phyloP scores from a whole-genome alignment of 2,329 filamentous ascomycete genomes.

The Lecanicillium sp. region DNA sequence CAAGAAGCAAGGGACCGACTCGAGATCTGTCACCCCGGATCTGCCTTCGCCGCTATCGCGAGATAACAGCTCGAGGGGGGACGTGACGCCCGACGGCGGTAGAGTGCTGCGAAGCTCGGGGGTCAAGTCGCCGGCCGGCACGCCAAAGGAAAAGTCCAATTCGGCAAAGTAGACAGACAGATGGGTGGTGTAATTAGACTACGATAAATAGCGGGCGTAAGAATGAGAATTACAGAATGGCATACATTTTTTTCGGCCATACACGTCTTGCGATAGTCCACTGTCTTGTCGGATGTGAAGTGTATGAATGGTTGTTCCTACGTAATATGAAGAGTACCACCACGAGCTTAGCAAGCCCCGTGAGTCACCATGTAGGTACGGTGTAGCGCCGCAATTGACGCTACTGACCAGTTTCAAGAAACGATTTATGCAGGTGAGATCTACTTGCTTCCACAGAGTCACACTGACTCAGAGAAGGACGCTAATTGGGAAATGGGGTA shows the following conservation, averaged over 20 bases:
- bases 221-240: too few species aligned
- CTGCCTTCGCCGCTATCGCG: slow-evolving; percentile 44
- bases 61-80: slow-evolving; percentile 31
- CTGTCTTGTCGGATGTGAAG: too few species aligned
- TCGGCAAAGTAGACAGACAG: slow-evolving; percentile 1
- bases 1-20: slow-evolving; percentile 38
- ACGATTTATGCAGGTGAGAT: too few species aligned
- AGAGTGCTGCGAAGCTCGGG: slow-evolving; percentile 10
- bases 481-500: not conserved
- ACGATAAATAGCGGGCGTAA: slow-evolving; percentile 4
- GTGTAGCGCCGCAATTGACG: too few species aligned
- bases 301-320: too few species aligned
- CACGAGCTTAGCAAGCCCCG: too few species aligned
- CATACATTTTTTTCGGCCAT: too few species aligned
- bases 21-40: slow-evolving; percentile 47
- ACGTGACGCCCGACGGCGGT: slow-evolving; percentile 14
- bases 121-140: not conserved
- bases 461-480: slow-evolving; percentile 5
- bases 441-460: not conserved
- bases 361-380: too few species aligned
- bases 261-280: too few species aligned
- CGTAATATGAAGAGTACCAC: too few species aligned
- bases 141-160: slow-evolving; percentile 3
- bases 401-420: too few species aligned
- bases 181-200: not conserved